Conservation (phyloP, 2,329 filamentous ascomycete species). For the Fusarium nelsonii region DNA sequence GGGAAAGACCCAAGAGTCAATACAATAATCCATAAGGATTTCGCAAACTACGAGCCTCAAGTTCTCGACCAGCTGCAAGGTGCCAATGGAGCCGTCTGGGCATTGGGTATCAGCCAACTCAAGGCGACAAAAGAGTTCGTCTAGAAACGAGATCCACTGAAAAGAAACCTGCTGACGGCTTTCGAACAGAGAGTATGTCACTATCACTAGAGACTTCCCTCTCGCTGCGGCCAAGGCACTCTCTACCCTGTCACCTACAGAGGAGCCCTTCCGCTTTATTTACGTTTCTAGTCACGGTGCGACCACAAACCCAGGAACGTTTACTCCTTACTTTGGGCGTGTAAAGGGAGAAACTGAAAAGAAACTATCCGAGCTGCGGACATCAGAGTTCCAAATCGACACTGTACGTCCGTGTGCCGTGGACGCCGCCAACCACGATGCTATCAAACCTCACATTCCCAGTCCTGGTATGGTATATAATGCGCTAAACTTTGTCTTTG, state of each 20-base stretch:
- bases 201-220: constrained; percentile 32
- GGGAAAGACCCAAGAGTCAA: constrained; percentile 32
- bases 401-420: constrained; percentile 31
- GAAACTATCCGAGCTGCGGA: constrained; percentile 21
- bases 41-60: constrained; percentile 16
- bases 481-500: not conserved
- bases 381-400: constrained; percentile 18
- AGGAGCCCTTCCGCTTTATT: constrained; percentile 35
- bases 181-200: constrained; percentile 28
- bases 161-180: not conserved
- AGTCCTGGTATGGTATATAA: constrained; percentile 12
- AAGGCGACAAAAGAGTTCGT: constrained; percentile 37
- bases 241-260: constrained; percentile 12
- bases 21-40: constrained; percentile 33
- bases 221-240: constrained; percentile 34
- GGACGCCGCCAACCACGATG: constrained; percentile 28
- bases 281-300: constrained; percentile 33
- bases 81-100: constrained; percentile 36
- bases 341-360: constrained; percentile 38
- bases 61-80: constrained; percentile 29
- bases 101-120: constrained; percentile 37
- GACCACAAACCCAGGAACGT: constrained; percentile 12
- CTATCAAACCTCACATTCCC: constrained; percentile 30
- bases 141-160: too few species aligned
- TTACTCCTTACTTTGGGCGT: constrained; percentile 27